phyloP scores from a whole-genome alignment of 306 rosid genomes.

The Hippophae tibetana region DNA sequence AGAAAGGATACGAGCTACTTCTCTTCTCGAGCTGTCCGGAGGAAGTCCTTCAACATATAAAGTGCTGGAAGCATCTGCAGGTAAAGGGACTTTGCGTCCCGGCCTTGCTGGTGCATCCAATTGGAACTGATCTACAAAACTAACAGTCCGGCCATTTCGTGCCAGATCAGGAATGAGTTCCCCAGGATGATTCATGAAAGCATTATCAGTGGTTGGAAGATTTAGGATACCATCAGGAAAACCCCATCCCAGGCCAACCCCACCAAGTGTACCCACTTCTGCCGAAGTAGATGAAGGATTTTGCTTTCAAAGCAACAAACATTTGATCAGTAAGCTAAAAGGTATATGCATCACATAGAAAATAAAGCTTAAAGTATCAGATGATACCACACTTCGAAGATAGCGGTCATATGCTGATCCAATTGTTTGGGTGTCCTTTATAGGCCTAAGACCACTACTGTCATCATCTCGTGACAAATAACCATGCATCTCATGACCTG shows the following conservation, averaged over 20 bases:
- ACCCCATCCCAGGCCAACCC: conserved; percentile 50
- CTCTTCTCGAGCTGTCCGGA: conserved; percentile 66
- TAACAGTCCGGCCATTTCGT: conserved; percentile 44
- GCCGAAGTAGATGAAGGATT: conserved; percentile 51
- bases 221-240: conserved; percentile 38
- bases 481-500: conserved; percentile 61
- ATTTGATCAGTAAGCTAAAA: conserved; percentile 24
- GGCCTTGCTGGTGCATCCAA: conserved; percentile 49
- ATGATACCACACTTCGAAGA: conserved; percentile 74
- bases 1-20: conserved; percentile 86
- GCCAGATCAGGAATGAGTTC: conserved; percentile 42
- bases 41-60: conserved; percentile 93
- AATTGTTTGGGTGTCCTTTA: conserved; percentile 54
- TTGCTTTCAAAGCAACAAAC: conserved; percentile 45
- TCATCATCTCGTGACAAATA: conserved; percentile 56
- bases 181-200: conserved; percentile 41
- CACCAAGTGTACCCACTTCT: conserved; percentile 51
- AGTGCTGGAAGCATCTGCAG: conserved; percentile 85
- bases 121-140: conserved; percentile 48
- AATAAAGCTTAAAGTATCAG: conserved; percentile 11
- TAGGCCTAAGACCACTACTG: conserved; percentile 31
- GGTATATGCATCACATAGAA: conserved; percentile 12
- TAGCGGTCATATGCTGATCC: conserved; percentile 87
- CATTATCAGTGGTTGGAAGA: conserved; percentile 47
- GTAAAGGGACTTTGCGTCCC: conserved; percentile 67